These are phyloP conservation scores for Globisporangium uncinulatum DNA, from an alignment of 352 stramenopile genomes.

Conservation along the genomic window DNA sequence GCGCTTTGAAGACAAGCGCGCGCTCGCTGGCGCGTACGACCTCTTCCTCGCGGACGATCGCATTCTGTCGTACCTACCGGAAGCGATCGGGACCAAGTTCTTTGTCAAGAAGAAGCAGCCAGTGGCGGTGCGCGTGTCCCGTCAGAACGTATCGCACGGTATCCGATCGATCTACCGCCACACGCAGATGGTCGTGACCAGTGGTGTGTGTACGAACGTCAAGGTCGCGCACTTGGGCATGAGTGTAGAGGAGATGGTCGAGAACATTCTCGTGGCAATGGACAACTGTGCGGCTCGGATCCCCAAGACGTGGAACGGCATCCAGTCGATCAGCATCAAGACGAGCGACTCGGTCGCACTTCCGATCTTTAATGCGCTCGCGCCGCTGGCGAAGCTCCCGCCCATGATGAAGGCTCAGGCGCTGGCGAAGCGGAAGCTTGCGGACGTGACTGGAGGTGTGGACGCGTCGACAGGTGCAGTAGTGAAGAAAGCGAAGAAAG, in stretches of 20 bases:
- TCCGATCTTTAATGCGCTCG: conserved; percentile 87
- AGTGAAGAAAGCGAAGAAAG: conserved; percentile 12
- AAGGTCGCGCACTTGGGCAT: conserved; percentile 74
- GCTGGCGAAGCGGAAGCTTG: conserved; percentile 62
- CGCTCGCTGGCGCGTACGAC: conserved; percentile 65
- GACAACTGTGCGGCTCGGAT: conserved; percentile 75
- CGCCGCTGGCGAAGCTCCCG: conserved; percentile 56
- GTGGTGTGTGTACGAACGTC: conserved; percentile 87
- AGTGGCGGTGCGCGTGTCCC: conserved; percentile 65
- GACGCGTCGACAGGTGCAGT: neutral
- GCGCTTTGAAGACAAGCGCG: conserved; percentile 69
- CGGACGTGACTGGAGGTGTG: conserved; percentile 29
- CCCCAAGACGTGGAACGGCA: conserved; percentile 87
- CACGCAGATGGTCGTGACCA: conserved; percentile 84
- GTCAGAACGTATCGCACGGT: conserved; percentile 42
- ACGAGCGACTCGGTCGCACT: conserved; percentile 83
- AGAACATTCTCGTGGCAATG: conserved; percentile 71
- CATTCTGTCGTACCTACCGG: conserved; percentile 69
- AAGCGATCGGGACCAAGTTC: conserved; percentile 60
- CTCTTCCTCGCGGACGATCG: conserved; percentile 77
- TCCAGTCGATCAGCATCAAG: conserved; percentile 91
- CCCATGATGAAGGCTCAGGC: conserved; percentile 40
- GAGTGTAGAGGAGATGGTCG: conserved; percentile 55
- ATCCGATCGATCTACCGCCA: conserved; percentile 42
- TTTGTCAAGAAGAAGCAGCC: conserved; percentile 81